Evolutionary conservation across 2,329 filamentous ascomycete species (phyloP), one percentile per base, ranked within the genome.

Genomic region (Pseudogymnoascus sp.): DNA sequence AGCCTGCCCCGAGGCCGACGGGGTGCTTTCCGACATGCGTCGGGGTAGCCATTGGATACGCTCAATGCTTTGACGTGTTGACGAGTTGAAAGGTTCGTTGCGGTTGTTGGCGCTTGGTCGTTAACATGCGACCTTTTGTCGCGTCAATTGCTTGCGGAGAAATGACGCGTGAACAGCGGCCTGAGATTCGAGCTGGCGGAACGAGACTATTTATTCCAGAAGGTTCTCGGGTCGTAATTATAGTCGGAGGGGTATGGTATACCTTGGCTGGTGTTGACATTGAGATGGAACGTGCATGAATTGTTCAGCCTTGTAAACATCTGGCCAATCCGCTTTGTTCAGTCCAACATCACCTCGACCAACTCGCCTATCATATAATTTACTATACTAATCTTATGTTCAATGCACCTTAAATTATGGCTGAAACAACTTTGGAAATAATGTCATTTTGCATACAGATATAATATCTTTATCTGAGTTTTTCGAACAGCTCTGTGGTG

Each of bases 11-110:
- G 17, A 68, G 64, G 5, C 64, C 38, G 17, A 65, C 41, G 35
- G 62, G 65, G 17, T 67, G 65, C 44, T 69, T 69, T 42, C 68
- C 70, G 41, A 66, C 66, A 60, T 70, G 66, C 31, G 71, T 73
- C 42, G 71, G 72, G 48, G 72, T 74, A 4, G 72, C 68, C 72
- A 74, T 74, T 35, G 48, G 27, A 17, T 6, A 38, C 13, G 15
- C 33, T 38, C 58, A 59, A 59, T 38, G 33, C 10, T 59, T 55
- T 4, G 48, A 55, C 9, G 27, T 21, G 48, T 33, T 15, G 48
- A 17, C 9, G 48, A 33, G 27, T 55, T 55, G 29, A 17, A 33
- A 29, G 29, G 3, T 55, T 55, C 9, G 9, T 7, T 4, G n/a
- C 48, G 48, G 27, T 55, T 55, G 48, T 55, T 55, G 48, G 17